Evolutionary conservation across 1,284 basidiomycete genomes (phyloP), one percentile per base, ranked within the genome.

Genomic region (Tilletia caries): DNA sequence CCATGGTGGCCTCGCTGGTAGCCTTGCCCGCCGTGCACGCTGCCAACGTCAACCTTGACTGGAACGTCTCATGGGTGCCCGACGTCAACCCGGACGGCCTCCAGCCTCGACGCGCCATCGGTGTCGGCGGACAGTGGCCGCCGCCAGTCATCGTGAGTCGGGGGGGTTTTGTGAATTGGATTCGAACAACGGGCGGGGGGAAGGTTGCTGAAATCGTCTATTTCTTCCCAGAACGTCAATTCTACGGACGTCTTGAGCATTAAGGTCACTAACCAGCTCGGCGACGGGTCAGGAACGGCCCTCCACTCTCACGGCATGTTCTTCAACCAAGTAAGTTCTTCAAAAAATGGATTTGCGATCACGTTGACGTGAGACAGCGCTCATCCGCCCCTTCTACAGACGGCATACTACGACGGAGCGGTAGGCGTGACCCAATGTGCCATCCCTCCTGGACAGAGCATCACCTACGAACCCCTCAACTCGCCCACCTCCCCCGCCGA

Each of bases 331-430:
- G 58, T 62, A 20, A 34, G 58, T 37, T 54, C 13, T 5, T 54
- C 52, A 29, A 41, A 44, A n/a, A n/a, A n/a, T n/a, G n/a, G 15
- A 66, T 8, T 10, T 27, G 58, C 10, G 27, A 23, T 12, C 6
- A 10, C 66, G 25, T 62, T 64, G 48, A 67, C 23, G 12, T 25
- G 48, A n/a, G n/a, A n/a, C n/a, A n/a, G n/a, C n/a, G n/a, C n/a
- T n/a, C n/a, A n/a, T n/a, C n/a, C n/a, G n/a, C n/a, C n/a, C 52
- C 23, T 27, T 27, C 29, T 25, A 33, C 20, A 46, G 43, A 68
- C 70, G 0, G 88, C 88, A 43, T 95, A 91, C 89, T 91, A 89
- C 85, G 95, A 98, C 83, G 95, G 95, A 48, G 93, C 95, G 0
- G 84, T 88, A 50, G 89, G 87, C 12, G 88, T 94, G 64, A 89